phyloP scores from a whole-genome alignment of 305 asterid genomes.

The Salvia sclarea region DNA sequence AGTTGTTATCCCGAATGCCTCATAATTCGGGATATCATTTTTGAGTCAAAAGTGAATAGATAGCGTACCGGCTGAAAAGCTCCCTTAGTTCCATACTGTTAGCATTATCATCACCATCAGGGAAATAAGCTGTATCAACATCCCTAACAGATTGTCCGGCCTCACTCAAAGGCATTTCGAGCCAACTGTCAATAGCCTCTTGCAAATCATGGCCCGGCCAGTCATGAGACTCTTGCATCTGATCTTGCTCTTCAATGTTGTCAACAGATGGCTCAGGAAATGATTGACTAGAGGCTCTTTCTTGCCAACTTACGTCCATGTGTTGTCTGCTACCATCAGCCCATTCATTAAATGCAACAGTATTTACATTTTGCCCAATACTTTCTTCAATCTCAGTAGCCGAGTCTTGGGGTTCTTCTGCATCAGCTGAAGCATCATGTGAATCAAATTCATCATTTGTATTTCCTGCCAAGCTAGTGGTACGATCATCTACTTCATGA shows the following conservation, averaged over 20 bases:
- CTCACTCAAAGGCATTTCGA: slow-evolving; percentile 59
- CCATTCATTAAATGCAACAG: slow-evolving; percentile 39
- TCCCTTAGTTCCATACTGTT: slow-evolving; percentile 75
- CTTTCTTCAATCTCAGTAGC: slow-evolving; percentile 42
- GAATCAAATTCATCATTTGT: slow-evolving; percentile 39
- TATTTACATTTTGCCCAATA: slow-evolving; percentile 36
- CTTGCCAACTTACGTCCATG: slow-evolving; percentile 34
- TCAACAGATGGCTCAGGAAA: slow-evolving; percentile 41
- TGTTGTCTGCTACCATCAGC: slow-evolving; percentile 35
- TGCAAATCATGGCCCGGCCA: slow-evolving; percentile 64
- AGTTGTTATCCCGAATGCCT: not conserved
- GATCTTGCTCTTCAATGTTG: slow-evolving; percentile 46
- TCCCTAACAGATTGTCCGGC: slow-evolving; percentile 47
- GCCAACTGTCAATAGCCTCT: slow-evolving; percentile 71
- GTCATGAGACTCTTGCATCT: slow-evolving; percentile 51
- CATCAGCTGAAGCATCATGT: slow-evolving; percentile 47
- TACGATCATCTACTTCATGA: slow-evolving; percentile 26
- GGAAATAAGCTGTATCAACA: slow-evolving; percentile 38
- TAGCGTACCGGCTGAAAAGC: slow-evolving; percentile 73
- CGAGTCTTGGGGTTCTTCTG: slow-evolving; percentile 45
- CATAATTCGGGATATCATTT: not conserved
- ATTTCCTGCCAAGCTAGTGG: slow-evolving; percentile 34
- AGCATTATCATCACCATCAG: slow-evolving; percentile 66
- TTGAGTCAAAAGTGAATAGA: not conserved
- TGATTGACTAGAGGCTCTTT: slow-evolving; percentile 38